A percentile compares a stretch with the other conserved stretches of the same genome.
These are phyloP conservation scores for Hypoxylon intermedium DNA, from an alignment of 495 filamentous ascomycete species.

Conservation along the genomic window DNA sequence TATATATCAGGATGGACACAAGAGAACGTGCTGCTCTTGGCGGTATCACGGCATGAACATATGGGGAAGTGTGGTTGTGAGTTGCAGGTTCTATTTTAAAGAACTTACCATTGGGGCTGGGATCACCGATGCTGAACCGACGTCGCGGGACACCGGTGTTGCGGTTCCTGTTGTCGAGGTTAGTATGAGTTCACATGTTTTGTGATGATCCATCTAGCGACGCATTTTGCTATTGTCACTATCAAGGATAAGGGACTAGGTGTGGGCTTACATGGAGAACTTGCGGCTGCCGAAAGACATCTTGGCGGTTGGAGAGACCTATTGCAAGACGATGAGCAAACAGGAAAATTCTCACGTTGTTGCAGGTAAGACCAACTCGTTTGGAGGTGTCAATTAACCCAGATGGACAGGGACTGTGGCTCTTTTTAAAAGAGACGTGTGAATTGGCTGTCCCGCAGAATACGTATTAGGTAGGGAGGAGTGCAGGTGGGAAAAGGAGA, in stretches of 20 bases:
- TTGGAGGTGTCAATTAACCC: too few relatives aligned
- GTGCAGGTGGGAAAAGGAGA: neutral
- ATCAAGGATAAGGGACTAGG: neutral
- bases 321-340: conserved; percentile 8
- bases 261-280: conserved; percentile 57
- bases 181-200: conserved; percentile 1
- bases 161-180: conserved; percentile 50
- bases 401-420: conserved; percentile 4
- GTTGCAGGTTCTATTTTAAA: conserved; percentile 7
- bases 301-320: conserved; percentile 31
- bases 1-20: conserved; percentile 23
- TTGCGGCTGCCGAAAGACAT: conserved; percentile 58
- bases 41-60: conserved; percentile 23
- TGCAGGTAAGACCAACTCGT: too few relatives aligned
- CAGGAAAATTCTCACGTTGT: conserved; percentile 5
- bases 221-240: too few relatives aligned
- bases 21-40: conserved; percentile 22
- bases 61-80: conserved; percentile 10
- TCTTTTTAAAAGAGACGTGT: conserved; percentile 9
- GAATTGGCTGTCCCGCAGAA: neutral
- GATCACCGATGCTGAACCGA: conserved; percentile 60
- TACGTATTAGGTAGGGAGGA: conserved; percentile 15
- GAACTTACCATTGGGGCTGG: conserved; percentile 56
- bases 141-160: conserved; percentile 61
- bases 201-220: too few relatives aligned